A percentile compares a stretch with the other conserved stretches of the same genome.
phyloP scores from a whole-genome alignment of 257 asterid genomes.

The Plectranthus barbatus region DNA sequence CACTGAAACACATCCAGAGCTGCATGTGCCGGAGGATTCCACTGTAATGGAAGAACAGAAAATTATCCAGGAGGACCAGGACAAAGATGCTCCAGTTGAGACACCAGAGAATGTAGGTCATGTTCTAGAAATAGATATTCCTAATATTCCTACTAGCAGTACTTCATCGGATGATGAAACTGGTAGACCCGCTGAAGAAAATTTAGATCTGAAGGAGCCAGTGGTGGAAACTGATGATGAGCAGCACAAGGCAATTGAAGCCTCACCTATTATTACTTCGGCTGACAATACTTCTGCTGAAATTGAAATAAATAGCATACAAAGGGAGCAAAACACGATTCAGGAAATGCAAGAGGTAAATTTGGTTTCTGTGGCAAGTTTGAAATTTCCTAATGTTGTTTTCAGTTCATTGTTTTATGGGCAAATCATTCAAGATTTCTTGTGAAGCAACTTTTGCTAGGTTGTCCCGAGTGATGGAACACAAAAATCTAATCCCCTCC shows the following conservation, averaged over 20 bases:
- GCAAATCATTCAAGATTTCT: constrained; percentile 21
- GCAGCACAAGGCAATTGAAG: constrained; percentile 34
- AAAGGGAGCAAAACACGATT: constrained; percentile 23
- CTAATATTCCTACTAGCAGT: constrained; percentile 29
- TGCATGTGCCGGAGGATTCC: constrained; percentile 30
- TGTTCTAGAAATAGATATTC: constrained; percentile 27
- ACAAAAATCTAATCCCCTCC: constrained; percentile 44
- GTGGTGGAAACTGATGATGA: constrained; percentile 32
- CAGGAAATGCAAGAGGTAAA: constrained; percentile 47
- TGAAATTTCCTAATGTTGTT: not conserved
- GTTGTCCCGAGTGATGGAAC: constrained; percentile 32
- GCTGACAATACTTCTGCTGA: constrained; percentile 28
- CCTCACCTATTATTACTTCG: constrained; percentile 22
- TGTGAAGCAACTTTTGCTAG: constrained; percentile 40
- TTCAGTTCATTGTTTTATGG: constrained; percentile 14
- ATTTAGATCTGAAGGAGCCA: constrained; percentile 28
- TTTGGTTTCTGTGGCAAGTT: constrained; percentile 10
- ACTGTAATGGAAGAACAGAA: constrained; percentile 30
- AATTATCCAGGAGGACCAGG: constrained; percentile 32
- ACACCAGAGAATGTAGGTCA: constrained; percentile 22
- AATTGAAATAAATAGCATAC: constrained; percentile 28
- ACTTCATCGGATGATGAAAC: constrained; percentile 34
- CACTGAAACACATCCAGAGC: constrained; percentile 29
- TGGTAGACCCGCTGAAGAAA: constrained; percentile 39
- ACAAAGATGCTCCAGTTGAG: constrained; percentile 24